Evolutionary conservation across 1,139 yeast species (phyloP).

Genomic region (Geotrichum reessii): DNA sequence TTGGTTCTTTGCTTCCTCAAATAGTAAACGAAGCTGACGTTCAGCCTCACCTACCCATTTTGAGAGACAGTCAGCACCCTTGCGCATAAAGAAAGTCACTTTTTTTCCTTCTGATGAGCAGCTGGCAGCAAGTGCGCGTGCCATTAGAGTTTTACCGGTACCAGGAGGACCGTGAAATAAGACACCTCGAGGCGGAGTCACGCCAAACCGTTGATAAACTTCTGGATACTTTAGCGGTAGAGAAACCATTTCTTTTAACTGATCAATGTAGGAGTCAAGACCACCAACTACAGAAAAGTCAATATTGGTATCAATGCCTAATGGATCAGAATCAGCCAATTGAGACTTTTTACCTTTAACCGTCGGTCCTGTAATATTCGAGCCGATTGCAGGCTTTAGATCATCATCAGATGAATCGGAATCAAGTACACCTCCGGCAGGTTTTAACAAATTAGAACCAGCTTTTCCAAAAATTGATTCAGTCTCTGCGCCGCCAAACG

Average conservation of each 20-base stretch:
- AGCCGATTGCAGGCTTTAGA: slow-evolving; percentile 26
- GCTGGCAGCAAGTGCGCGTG: slow-evolving; percentile 92
- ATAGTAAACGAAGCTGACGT: slow-evolving; percentile 77
- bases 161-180: slow-evolving; percentile 98
- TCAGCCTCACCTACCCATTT: slow-evolving; percentile 99
- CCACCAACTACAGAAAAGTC: slow-evolving; percentile 91
- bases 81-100: slow-evolving; percentile 93
- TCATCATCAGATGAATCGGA: slow-evolving; percentile 69
- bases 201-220: slow-evolving; percentile 77
- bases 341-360: slow-evolving; percentile 50
- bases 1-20: slow-evolving; percentile 92
- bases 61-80: slow-evolving; percentile 94
- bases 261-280: slow-evolving; percentile 79
- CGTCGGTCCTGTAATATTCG: slow-evolving; percentile 36
- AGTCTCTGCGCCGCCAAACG: slow-evolving; percentile 54
- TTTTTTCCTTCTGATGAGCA: slow-evolving; percentile 75
- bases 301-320: slow-evolving; percentile 88
- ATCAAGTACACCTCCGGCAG: slow-evolving; percentile 49
- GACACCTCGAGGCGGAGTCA: slow-evolving; percentile 96
- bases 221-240: slow-evolving; percentile 90
- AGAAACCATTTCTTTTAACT: slow-evolving; percentile 93
- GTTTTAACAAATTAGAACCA: slow-evolving; percentile 22
- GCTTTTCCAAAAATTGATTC: slow-evolving; percentile 95
- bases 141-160: slow-evolving; percentile 97
- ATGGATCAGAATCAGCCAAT: slow-evolving; percentile 87